Base-by-base conservation (phyloP, 345 rosid genomes). In the Hirschfeldia incana region DNA sequence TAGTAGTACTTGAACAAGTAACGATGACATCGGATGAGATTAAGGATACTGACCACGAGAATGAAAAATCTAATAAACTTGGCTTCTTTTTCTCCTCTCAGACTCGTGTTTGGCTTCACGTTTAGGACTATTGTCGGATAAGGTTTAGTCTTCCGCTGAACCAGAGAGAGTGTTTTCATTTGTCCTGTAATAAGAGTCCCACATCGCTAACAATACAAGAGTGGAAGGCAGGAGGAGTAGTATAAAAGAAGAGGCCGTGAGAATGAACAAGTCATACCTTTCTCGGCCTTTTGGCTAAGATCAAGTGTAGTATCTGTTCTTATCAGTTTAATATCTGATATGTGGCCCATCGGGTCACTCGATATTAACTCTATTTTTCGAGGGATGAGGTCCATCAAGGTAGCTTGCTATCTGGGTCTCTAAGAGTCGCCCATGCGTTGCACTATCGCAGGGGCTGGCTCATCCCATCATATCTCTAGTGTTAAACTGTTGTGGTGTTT, bases 281-380 rank as follows among this genome's bases (percentile, higher is more conserved):
- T 87, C 87, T 85, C 88, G 85, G 88, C 90, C 87, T 87, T 87
- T 87, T 87, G 90, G 90, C 88, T 87, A 85, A 87, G 88, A 87
- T 85, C 88, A 85, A 87, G 85, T 85, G 86, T 87, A 85, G 85
- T 87, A 85, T 85, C 84, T 87, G 87, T 87, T 85, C 87, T 87
- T 87, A 85, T 85, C 88, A 84, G 86, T 85, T 85, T 87, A 85
- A 87, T 87, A 87, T 87, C 88, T 87, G 86, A 85, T 87, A 87
- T 76, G 84, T 73, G 81, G 75, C 15, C 51, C 81, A 81, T 81
- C 66, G 74, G 77, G 1, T 10, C 70, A 46, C 70, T 72, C 77
- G 84, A 81, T 76, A 81, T 76, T 81, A 81, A 76, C 67, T 80
- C 42, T 74, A 74, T 69, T 74, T 69, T 80, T 80, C 13, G 0